These are phyloP conservation scores for Linderniella brevidens DNA, from an alignment of 257 asterid species.

Conservation along the genomic window DNA sequence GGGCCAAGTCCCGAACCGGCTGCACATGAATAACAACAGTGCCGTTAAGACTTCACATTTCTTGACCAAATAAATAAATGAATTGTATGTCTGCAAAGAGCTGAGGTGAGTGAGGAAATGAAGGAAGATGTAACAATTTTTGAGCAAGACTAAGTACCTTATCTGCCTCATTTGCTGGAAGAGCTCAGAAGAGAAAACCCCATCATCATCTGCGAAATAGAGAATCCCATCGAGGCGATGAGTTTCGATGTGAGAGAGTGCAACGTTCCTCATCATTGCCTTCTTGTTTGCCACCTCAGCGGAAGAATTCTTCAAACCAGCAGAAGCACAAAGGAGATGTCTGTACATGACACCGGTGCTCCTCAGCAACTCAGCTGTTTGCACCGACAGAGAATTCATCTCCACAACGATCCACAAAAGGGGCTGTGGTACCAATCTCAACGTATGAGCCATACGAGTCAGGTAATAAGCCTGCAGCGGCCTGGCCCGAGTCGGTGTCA, in stretches of 20 bases:
- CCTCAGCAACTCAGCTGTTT: slow-evolving; percentile 53
- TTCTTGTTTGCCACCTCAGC: slow-evolving; percentile 21
- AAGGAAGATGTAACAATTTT: too few species aligned
- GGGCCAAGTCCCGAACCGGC: slow-evolving; percentile 61
- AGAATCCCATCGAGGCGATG: slow-evolving; percentile 68
- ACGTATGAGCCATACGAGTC: slow-evolving; percentile 41
- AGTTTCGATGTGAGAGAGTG: slow-evolving; percentile 53
- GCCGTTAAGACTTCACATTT: too few species aligned
- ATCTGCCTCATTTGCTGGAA: slow-evolving; percentile 58
- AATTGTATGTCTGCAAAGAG: too few species aligned
- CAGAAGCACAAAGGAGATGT: slow-evolving; percentile 38
- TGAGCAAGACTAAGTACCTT: slow-evolving; percentile 27
- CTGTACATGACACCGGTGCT: slow-evolving; percentile 52
- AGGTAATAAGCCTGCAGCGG: slow-evolving; percentile 41
- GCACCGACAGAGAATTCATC: slow-evolving; percentile 45
- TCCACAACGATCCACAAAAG: slow-evolving; percentile 70
- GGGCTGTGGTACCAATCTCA: slow-evolving; percentile 39
- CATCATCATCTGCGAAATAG: slow-evolving; percentile 59
- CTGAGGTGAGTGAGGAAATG: too few species aligned
- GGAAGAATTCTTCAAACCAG: slow-evolving; percentile 16
- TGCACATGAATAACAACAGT: slow-evolving; percentile 13
- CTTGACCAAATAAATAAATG: too few species aligned
- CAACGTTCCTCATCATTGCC: slow-evolving; percentile 39
- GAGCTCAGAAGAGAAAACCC: slow-evolving; percentile 30
- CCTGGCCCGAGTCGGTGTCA: slow-evolving; percentile 35